Conservation (phyloP, 495 filamentous ascomycete genomes). For the Paragyromitra xinjiangensis region DNA sequence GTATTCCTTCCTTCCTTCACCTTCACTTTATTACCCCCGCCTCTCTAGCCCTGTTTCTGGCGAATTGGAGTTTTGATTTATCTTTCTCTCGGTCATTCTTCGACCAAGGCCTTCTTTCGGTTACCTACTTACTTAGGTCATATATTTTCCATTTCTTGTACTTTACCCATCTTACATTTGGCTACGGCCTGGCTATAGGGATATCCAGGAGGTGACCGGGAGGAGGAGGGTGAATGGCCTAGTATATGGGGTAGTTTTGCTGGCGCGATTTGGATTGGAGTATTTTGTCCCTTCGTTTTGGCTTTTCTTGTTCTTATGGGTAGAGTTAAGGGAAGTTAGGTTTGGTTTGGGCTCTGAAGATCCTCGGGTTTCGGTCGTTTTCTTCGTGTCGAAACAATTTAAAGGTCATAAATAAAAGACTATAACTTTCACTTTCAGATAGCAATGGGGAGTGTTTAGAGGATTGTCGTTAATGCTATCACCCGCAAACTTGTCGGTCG, state of each 20-base stretch:
- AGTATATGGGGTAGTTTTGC: slow-evolving; percentile 11
- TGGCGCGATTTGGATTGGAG: slow-evolving; percentile 19
- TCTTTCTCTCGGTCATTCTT: slow-evolving; percentile 19
- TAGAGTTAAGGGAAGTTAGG: slow-evolving; percentile 27
- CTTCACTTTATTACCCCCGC: slow-evolving; percentile 9
- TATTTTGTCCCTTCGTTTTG: slow-evolving; percentile 30
- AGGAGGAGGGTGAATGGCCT: slow-evolving; percentile 6
- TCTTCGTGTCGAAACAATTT: slow-evolving; percentile 6
- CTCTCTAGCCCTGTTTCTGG: slow-evolving; percentile 21
- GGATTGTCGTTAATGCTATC: not conserved
- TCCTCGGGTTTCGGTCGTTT: slow-evolving; percentile 3
- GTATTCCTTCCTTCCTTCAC: slow-evolving; percentile 17
- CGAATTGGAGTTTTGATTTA: slow-evolving; percentile 47
- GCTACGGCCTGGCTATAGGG: not conserved
- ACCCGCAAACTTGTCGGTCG: not conserved
- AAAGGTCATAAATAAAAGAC: slow-evolving; percentile 14
- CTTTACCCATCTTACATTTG: slow-evolving; percentile 40
- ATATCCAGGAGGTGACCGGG: slow-evolving; percentile 6
- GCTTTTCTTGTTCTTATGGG: slow-evolving; percentile 12
- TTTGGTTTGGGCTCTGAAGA: slow-evolving; percentile 6
- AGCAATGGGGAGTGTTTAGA: not conserved
- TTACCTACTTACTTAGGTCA: slow-evolving; percentile 29
- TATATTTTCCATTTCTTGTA: slow-evolving; percentile 46
- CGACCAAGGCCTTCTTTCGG: slow-evolving; percentile 4
- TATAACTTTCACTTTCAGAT: slow-evolving; percentile 12